A percentile compares a stretch with the other conserved stretches of the same genome.
Evolutionary conservation across 768 basidiomycete species (phyloP).

Genomic region (Rhizopogon vinicolor): DNA sequence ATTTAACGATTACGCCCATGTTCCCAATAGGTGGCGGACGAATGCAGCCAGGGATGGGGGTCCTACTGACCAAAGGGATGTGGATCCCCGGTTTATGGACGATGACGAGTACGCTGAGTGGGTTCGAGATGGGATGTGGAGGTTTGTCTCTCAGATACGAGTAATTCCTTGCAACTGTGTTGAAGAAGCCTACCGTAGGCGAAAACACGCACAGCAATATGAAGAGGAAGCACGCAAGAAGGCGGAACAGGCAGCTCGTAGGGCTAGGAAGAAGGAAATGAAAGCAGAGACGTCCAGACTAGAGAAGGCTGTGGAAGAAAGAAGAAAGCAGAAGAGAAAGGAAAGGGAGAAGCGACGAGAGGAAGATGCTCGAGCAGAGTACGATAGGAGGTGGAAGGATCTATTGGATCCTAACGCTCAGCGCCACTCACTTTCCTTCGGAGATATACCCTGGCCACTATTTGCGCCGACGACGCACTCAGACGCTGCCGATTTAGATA

Average conservation of each 20-base stretch:
- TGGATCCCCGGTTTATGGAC: conserved; percentile 53
- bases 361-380: conserved; percentile 45
- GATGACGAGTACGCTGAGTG: conserved; percentile 89
- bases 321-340: conserved; percentile 42
- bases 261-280: conserved; percentile 48
- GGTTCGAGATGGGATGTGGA: conserved; percentile 84
- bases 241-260: conserved; percentile 47
- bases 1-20: conserved; percentile 64
- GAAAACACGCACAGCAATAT: conserved; percentile 62
- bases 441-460: conserved; percentile 75
- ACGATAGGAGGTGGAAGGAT: conserved; percentile 54
- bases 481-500: conserved; percentile 13
- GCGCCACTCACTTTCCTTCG: conserved; percentile 37
- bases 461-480: conserved; percentile 23
- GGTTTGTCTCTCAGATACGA: conserved; percentile 34
- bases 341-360: conserved; percentile 40
- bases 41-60: conserved; percentile 19
- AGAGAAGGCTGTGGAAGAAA: conserved; percentile 49
- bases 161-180: conserved; percentile 3
- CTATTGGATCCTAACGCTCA: conserved; percentile 32
- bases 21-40: conserved; percentile 66
- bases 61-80: conserved; percentile 34
- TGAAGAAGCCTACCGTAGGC: conserved; percentile 34
- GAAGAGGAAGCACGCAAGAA: conserved; percentile 56
- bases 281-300: conserved; percentile 49